Evolutionary conservation across 2,329 filamentous ascomycete genomes (phyloP).

Genomic region (Balansia obtecta): DNA sequence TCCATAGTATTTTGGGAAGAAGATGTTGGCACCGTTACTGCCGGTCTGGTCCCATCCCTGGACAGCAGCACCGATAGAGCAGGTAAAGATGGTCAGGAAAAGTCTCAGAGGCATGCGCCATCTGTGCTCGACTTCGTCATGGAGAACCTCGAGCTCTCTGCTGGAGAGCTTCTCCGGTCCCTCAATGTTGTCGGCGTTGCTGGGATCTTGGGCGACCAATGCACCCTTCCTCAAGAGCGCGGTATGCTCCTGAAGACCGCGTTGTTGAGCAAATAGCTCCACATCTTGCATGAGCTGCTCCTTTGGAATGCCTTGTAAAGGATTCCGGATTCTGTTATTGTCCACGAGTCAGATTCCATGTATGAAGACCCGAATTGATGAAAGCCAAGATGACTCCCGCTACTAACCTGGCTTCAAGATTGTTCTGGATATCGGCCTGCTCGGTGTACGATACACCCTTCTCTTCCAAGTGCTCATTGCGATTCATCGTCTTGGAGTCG

Average conservation of each 20-base stretch:
- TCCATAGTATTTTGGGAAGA: conserved; percentile 37
- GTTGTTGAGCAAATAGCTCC: conserved; percentile 43
- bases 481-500: conserved; percentile 8
- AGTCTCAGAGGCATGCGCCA: conserved; percentile 51
- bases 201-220: conserved; percentile 45
- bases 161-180: conserved; percentile 43
- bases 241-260: conserved; percentile 46
- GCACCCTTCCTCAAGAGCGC: conserved; percentile 44
- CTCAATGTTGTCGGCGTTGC: conserved; percentile 38
- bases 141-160: conserved; percentile 43
- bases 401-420: conserved; percentile 32
- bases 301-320: conserved; percentile 35
- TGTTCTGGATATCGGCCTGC: conserved; percentile 23
- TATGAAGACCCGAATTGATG: neutral
- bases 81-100: conserved; percentile 54
- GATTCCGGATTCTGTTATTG: conserved; percentile 31
- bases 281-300: conserved; percentile 44
- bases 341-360: neutral
- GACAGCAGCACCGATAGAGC: conserved; percentile 55
- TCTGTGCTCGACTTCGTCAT: conserved; percentile 49
- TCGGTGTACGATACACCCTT: conserved; percentile 16
- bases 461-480: conserved; percentile 14
- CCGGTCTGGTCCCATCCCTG: conserved; percentile 57
- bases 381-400: too few species aligned
- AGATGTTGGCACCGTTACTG: conserved; percentile 48